These are phyloP conservation scores for Paxillus involutus DNA, from an alignment of 768 basidiomycete genomes.

Conservation along the genomic window DNA sequence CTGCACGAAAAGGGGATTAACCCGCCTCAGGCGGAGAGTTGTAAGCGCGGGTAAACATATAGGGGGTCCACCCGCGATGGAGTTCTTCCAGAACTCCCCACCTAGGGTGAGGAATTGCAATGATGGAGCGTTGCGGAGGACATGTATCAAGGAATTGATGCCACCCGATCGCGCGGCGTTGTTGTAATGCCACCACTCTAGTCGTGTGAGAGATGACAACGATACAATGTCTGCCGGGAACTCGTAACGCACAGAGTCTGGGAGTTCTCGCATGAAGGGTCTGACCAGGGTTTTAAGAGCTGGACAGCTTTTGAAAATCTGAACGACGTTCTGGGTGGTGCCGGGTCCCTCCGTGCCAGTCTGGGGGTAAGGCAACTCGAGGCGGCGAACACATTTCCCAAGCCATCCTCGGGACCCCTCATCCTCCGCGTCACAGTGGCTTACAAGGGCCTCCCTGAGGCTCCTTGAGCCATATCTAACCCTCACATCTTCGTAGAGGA, in stretches of 20 bases:
- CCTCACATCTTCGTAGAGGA: conserved; percentile 56
- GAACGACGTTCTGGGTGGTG: conserved; percentile 36
- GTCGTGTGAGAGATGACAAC: conserved; percentile 52
- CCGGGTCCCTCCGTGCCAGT: conserved; percentile 40
- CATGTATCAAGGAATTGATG: conserved; percentile 57
- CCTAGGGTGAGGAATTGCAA: conserved; percentile 59
- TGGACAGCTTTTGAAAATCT: conserved; percentile 50
- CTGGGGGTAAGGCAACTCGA: conserved; percentile 56
- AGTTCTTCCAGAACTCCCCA: conserved; percentile 38
- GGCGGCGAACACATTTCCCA: conserved; percentile 48
- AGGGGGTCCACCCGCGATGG: conserved; percentile 13
- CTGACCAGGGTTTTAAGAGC: conserved; percentile 56
- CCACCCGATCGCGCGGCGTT: conserved; percentile 61
- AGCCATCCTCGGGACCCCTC: conserved; percentile 19
- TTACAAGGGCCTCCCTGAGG: conserved; percentile 34
- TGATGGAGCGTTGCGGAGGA: conserved; percentile 53
- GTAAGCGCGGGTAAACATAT: conserved; percentile 46
- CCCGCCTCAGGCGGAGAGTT: conserved; percentile 51
- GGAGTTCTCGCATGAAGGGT: conserved; percentile 31
- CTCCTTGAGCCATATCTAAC: conserved; percentile 33
- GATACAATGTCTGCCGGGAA: conserved; percentile 48
- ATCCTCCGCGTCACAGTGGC: conserved; percentile 4
- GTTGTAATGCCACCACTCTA: conserved; percentile 69
- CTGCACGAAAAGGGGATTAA: conserved; percentile 51
- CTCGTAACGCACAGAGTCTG: conserved; percentile 43